Base-by-base conservation (phyloP, 2,329 filamentous ascomycete genomes). In the Waltergamsia citrina region DNA sequence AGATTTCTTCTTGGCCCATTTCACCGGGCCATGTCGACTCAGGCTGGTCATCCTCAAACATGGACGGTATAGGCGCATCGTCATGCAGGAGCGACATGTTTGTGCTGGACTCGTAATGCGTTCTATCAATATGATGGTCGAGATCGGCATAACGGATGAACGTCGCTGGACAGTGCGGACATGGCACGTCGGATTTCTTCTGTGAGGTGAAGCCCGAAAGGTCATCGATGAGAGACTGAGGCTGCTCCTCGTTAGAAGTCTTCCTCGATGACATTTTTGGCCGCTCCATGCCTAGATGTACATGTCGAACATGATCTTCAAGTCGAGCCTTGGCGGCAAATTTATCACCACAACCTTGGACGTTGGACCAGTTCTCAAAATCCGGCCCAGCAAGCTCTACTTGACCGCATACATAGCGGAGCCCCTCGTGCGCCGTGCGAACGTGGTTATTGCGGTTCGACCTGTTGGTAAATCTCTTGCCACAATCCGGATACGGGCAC, bases 381-480 rank as follows among this genome's bases (percentile, higher is more conserved):
- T 74, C 75, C 7, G 64, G 63, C 5, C 59, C 53, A 7, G 60
- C 63, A 2, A 87, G 60, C 43, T 81, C 74, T 9, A 77, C 71
- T 31, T 78, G 60, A 12, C 85, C 85, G 49, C 90, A 95, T n/a
- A 85, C 65, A 49, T 85, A 95, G 8, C 78, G 77, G 43, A 78
- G 63, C 14, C 85, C 81, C 43, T 86, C 71, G 51, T 95, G 90
- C 0, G 81, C 78, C 9, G 74, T 79, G 37, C 81, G 78, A 35
- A 90, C 66, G 51, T 96, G 90, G 1, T 79, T 74, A 12, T 80
- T 83, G 33, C 94, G 67, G 47, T 94, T 95, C n/a, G 81, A 81
- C 40, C 74, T 77, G 50, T 82, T 84, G 14, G 85, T 88, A 56
- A 95, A 95, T 35, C 67, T 74, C 49, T 84, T 85, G 36, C 62